These are phyloP conservation scores for Xylaria intraflava DNA, from an alignment of 495 filamentous ascomycete genomes.

Conservation along the genomic window DNA sequence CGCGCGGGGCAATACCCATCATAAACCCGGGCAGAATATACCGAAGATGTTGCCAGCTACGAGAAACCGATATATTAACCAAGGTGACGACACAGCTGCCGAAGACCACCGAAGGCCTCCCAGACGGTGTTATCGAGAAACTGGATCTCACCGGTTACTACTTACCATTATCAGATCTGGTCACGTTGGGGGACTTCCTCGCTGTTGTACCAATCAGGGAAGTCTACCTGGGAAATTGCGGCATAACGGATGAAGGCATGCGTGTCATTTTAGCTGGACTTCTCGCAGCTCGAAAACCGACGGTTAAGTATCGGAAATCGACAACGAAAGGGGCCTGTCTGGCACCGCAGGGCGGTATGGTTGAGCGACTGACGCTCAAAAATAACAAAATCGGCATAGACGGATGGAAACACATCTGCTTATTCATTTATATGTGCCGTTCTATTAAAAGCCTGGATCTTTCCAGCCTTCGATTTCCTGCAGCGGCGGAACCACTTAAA, in stretches of 20 bases:
- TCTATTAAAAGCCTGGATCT: slow-evolving; percentile 82
- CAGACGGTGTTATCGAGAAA: slow-evolving; percentile 65
- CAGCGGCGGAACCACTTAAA: slow-evolving; percentile 24
- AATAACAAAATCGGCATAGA: slow-evolving; percentile 71
- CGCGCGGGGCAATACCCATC: slow-evolving; percentile 64
- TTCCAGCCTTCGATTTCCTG: slow-evolving; percentile 77
- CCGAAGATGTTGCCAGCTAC: slow-evolving; percentile 84
- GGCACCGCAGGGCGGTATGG: slow-evolving; percentile 53
- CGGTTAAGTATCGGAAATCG: slow-evolving; percentile 35
- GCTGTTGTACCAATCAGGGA: slow-evolving; percentile 87
- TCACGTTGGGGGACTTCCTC: slow-evolving; percentile 87
- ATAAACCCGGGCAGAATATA: slow-evolving; percentile 92
- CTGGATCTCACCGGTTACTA: slow-evolving; percentile 80
- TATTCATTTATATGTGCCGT: slow-evolving; percentile 84
- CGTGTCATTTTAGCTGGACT: slow-evolving; percentile 81
- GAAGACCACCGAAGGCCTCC: slow-evolving; percentile 53
- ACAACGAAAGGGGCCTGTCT: slow-evolving; percentile 23
- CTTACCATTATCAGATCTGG: slow-evolving; percentile 72
- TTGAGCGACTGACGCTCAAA: slow-evolving; percentile 86
- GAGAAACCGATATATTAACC: slow-evolving; percentile 84
- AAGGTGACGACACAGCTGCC: slow-evolving; percentile 81
- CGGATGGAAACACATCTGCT: slow-evolving; percentile 85
- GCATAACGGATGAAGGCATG: slow-evolving; percentile 76
- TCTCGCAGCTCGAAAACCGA: slow-evolving; percentile 65
- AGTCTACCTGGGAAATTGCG: slow-evolving; percentile 77